Evolutionary conservation across 805 yeast genomes (phyloP).

Genomic region (Candida ponderosae): DNA sequence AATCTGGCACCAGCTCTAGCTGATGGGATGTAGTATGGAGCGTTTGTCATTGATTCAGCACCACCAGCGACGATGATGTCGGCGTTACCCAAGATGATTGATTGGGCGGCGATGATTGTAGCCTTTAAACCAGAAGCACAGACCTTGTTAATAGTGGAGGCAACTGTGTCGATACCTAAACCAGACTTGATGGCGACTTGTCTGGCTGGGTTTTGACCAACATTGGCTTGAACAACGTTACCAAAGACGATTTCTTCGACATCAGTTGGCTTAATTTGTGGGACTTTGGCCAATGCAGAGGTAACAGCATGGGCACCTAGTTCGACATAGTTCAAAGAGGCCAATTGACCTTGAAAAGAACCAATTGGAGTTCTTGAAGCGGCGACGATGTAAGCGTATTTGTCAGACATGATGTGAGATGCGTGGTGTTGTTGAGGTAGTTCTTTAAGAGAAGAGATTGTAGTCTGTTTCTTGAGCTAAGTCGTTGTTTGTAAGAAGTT

Average conservation of each 20-base stretch:
- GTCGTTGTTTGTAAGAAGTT: too few species aligned
- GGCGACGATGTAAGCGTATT: conserved; percentile 77
- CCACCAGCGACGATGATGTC: conserved; percentile 96
- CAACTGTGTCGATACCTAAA: conserved; percentile 68
- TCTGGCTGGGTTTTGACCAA: conserved; percentile 97
- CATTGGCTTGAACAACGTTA: conserved; percentile 84
- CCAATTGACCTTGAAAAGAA: conserved; percentile 78
- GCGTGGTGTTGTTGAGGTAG: conserved; percentile 10
- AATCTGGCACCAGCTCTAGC: conserved; percentile 87
- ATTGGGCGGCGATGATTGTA: conserved; percentile 83
- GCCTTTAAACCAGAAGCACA: conserved; percentile 97
- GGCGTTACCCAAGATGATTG: conserved; percentile 80
- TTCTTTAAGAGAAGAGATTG: too few species aligned
- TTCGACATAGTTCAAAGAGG: conserved; percentile 73
- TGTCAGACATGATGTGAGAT: conserved; percentile 21
- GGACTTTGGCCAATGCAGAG: conserved; percentile 78
- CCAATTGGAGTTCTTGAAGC: conserved; percentile 96
- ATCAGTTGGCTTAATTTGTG: conserved; percentile 64
- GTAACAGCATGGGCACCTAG: conserved; percentile 90
- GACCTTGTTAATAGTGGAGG: conserved; percentile 91
- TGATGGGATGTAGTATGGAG: conserved; percentile 84
- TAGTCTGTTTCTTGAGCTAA: too few species aligned
- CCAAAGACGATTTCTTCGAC: conserved; percentile 93
- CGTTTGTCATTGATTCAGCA: conserved; percentile 94
- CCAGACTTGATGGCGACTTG: conserved; percentile 94